Percentiles rank a stretch among this genome's conserved stretches.
Evolutionary conservation across 106 monocot species (phyloP).

Genomic region (Agapanthus africanus): DNA sequence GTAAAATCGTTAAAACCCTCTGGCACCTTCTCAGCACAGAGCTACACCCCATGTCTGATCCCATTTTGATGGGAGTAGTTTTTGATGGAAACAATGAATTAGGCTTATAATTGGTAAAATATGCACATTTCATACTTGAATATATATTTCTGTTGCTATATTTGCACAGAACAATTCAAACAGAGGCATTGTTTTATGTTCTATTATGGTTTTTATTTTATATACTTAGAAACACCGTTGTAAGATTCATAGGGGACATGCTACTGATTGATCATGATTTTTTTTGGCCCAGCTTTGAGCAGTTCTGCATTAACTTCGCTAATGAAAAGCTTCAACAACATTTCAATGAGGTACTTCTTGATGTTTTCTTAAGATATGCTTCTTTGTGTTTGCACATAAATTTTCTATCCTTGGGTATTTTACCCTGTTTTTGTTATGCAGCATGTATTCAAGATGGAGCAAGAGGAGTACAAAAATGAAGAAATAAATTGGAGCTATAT

Average conservation of each 20-base stretch:
- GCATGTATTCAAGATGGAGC: conserved; percentile 98
- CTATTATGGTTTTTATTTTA: neutral
- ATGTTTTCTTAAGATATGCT: neutral
- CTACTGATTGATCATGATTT: neutral
- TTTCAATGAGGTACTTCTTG: conserved; percentile 67
- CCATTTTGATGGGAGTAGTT: neutral
- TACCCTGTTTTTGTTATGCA: conserved; percentile 21
- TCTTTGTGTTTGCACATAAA: conserved; percentile 5
- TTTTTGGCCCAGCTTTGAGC: conserved; percentile 63
- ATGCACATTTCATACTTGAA: neutral
- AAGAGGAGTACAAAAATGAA: conserved; percentile 80
- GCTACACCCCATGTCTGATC: neutral
- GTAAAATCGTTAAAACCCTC: neutral
- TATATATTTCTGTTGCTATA: neutral
- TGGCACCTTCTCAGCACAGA: neutral
- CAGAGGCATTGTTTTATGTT: neutral
- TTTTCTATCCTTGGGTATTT: neutral
- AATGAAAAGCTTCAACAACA: conserved; percentile 95
- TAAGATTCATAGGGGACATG: neutral
- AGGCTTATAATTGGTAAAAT: neutral
- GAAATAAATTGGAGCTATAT: conserved; percentile 93
- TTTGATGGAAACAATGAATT: neutral
- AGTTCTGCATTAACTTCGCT: conserved; percentile 93
- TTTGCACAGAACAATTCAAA: neutral
- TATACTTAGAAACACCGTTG: neutral